Evolutionary conservation across 2,329 filamentous ascomycete species (phyloP), one percentile per base, ranked within the genome.

Genomic region (Rhynchosporium graminicola): DNA sequence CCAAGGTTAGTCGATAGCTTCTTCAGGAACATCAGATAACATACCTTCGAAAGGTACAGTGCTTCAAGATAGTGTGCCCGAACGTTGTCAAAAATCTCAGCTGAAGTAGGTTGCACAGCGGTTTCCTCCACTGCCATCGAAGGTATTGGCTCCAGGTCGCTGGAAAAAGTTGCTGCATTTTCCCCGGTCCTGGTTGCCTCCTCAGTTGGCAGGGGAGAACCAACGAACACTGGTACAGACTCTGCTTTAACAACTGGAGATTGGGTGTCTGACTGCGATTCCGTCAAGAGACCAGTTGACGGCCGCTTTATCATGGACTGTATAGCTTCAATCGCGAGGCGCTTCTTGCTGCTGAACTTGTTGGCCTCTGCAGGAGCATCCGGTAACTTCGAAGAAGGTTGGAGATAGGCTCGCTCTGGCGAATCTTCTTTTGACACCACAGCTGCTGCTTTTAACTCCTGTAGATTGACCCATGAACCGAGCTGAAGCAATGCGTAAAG

Each of bases 401-500:
- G 12, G 13, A 50, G 31, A 13, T 20, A 63, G n/a, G 59, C 43
- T 56, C 73, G 70, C 60, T 72, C 73, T 43, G 74, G 63, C 48
- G 75, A 60, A 31, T 73, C 69, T 31, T 70, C 69, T 64, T 76
- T 80, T 13, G 77, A 77, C 2, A 78, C 80, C 0, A 82, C 83
- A 45, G 85, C 83, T 45, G 79, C 74, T 10, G 74, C 72, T 29
- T 76, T 76, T 33, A 92, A 76, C 6, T 79, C 76, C 42, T 82
- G 79, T 57, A 88, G 72, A 64, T 87, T 82, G 28, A 90, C 80
- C 87, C 88, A 91, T 26, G 78, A 75, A 1, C 85, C 87, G 48
- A 95, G 77, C 69, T 83, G 87, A 74, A 87, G 92, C 31, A 91
- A 73, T 10, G 84, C 83, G 73, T 90, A 93, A 3, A 88, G 77